These are phyloP conservation scores for Phytophthora sojae DNA, from an alignment of 352 stramenopile genomes.

Conservation along the genomic window DNA sequence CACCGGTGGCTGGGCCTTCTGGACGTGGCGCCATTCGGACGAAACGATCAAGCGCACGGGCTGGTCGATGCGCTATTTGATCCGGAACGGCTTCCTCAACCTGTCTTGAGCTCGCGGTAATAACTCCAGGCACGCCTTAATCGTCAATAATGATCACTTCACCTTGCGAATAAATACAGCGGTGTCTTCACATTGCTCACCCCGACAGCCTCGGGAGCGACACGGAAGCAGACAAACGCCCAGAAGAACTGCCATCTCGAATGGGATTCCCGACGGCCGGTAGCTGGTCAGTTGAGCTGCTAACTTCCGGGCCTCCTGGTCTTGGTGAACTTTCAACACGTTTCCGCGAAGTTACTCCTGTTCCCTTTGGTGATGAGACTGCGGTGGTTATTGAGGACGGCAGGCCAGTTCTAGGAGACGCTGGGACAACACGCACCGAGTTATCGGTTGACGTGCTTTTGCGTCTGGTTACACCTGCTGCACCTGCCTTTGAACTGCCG, in stretches of 20 bases:
- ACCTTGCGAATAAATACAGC: not conserved
- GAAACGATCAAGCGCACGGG: constrained; percentile 39
- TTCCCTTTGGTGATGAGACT: constrained; percentile 37
- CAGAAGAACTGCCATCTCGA: constrained; percentile 2
- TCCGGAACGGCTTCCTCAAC: constrained; percentile 31
- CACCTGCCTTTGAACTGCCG: not conserved
- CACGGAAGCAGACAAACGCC: constrained; percentile 24
- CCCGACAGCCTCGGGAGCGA: constrained; percentile 32
- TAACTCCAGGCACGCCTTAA: not conserved
- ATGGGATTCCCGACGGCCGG: constrained; percentile 5
- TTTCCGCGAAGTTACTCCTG: constrained; percentile 75
- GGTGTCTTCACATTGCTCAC: constrained; percentile 8
- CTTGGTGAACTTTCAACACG: constrained; percentile 18
- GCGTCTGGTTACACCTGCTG: not conserved
- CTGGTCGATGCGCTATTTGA: constrained; percentile 44
- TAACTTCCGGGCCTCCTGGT: not conserved
- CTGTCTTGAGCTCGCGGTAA: constrained; percentile 4
- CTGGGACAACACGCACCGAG: constrained; percentile 1
- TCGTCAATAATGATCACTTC: not conserved
- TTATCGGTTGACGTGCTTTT: constrained; percentile 17
- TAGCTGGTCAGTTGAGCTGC: constrained; percentile 21
- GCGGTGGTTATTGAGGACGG: constrained; percentile 72
- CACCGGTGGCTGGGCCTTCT: constrained; percentile 49
- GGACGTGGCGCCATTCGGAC: constrained; percentile 49
- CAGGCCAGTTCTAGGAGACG: constrained; percentile 88